Conservation (phyloP, 176 grass and related monocot species). For the Avena insularis region DNA sequence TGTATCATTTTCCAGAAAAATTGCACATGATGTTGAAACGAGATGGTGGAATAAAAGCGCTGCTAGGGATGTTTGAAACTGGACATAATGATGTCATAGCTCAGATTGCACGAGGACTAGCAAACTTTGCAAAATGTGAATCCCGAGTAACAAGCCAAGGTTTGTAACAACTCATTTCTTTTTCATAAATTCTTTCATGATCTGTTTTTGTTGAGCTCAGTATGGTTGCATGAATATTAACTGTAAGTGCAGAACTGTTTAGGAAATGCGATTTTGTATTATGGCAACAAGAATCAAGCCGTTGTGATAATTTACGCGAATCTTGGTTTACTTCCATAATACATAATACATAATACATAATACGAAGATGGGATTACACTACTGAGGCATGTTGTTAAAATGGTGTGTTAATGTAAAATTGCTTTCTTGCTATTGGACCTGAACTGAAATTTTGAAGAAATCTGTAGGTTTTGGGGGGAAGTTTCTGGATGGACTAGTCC, state of each 20-base stretch:
- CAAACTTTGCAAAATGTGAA: conserved; percentile 99
- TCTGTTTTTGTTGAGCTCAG: conserved; percentile 32
- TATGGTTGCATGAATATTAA: conserved; percentile 13
- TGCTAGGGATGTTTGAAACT: conserved; percentile 70
- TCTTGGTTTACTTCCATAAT: background rate
- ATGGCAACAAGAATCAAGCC: too few relatives aligned
- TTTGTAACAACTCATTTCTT: conserved; percentile 38
- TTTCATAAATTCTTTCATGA: background rate
- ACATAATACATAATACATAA: background rate
- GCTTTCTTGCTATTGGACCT: too few relatives aligned
- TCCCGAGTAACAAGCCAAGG: conserved; percentile 87
- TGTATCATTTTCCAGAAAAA: conserved; percentile 63
- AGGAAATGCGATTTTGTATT: background rate
- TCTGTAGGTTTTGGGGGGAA: too few relatives aligned
- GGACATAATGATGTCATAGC: conserved; percentile 84
- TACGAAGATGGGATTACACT: too few relatives aligned
- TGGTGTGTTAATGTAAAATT: too few relatives aligned
- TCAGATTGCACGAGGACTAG: conserved; percentile 93
- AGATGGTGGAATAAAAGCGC: conserved; percentile 88
- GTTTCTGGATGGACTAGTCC: too few relatives aligned
- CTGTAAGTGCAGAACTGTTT: conserved; percentile 14
- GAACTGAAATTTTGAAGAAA: too few relatives aligned
- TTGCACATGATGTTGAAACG: conserved; percentile 74
- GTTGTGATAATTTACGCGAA: too few relatives aligned
- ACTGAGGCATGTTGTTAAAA: too few relatives aligned